Evolutionary conservation across 805 yeast genomes (phyloP).

Genomic region (Saccharomycopsis olivae): DNA sequence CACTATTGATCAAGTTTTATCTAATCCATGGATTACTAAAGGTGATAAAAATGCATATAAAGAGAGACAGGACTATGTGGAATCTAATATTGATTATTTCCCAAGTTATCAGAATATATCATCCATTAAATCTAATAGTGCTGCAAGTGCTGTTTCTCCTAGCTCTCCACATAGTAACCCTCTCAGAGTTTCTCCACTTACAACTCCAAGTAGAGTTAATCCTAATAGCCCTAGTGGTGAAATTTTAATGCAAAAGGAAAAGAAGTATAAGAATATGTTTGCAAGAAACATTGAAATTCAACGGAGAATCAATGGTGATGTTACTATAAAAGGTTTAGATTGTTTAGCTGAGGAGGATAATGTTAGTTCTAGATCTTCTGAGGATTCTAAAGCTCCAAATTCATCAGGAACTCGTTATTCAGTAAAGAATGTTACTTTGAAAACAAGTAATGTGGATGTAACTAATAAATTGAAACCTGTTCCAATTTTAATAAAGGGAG

Average conservation of each 20-base stretch:
- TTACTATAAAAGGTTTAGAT: neutral
- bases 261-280: conserved; percentile 9
- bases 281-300: conserved; percentile 12
- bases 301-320: conserved; percentile 7
- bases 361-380: neutral
- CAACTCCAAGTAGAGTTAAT: neutral
- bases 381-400: no score
- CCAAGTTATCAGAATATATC: conserved; percentile 2
- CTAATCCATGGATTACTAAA: conserved; percentile 53
- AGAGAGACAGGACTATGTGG: conserved; percentile 1
- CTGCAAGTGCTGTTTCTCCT: neutral
- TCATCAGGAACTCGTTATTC: no score
- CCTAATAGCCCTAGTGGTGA: neutral
- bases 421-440: neutral
- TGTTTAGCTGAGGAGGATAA: neutral
- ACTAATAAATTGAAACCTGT: neutral
- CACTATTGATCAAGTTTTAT: conserved; percentile 53
- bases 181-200: no score
- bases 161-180: no score
- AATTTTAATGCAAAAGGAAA: conserved; percentile 4
- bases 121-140: neutral
- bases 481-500: neutral
- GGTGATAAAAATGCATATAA: conserved; percentile 2
- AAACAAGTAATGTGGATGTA: no score
- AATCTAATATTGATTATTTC: conserved; percentile 8